A percentile compares a stretch with the other conserved stretches of the same genome.
phyloP scores from a whole-genome alignment of 2,329 filamentous ascomycete genomes.

The Clarireedia hainanense region DNA sequence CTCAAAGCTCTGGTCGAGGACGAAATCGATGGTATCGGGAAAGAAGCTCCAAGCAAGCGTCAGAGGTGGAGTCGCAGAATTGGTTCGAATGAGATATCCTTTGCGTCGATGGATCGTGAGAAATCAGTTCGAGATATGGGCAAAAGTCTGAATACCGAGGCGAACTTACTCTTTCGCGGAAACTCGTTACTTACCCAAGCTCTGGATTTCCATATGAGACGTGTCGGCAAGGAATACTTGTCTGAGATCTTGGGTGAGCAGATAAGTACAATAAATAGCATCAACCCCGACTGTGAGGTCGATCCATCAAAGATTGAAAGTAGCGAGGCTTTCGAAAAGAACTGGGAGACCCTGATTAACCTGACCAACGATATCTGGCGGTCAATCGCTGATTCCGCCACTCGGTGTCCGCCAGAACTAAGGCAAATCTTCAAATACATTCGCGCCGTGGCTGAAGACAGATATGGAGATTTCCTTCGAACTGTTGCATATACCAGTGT shows the following conservation, averaged over 20 bases:
- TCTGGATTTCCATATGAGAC: slow-evolving; percentile 90
- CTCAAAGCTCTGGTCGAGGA: slow-evolving; percentile 89
- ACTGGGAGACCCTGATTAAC: slow-evolving; percentile 71
- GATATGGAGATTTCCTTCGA: slow-evolving; percentile 85
- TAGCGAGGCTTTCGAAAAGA: slow-evolving; percentile 66
- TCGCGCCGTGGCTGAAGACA: slow-evolving; percentile 83
- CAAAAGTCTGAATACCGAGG: slow-evolving; percentile 74
- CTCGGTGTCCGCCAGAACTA: slow-evolving; percentile 71
- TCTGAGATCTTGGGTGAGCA: slow-evolving; percentile 82
- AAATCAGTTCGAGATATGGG: slow-evolving; percentile 68
- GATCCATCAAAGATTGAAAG: slow-evolving; percentile 72
- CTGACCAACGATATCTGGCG: slow-evolving; percentile 82
- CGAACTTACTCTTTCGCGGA: slow-evolving; percentile 88
- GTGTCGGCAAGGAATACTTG: slow-evolving; percentile 86
- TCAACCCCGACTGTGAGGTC: slow-evolving; percentile 89
- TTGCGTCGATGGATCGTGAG: slow-evolving; percentile 57
- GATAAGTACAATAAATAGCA: slow-evolving; percentile 80
- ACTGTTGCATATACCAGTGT: slow-evolving; percentile 91
- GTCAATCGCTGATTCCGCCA: slow-evolving; percentile 67
- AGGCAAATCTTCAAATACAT: slow-evolving; percentile 85
- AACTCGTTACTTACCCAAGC: slow-evolving; percentile 92
- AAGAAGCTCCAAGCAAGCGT: slow-evolving; percentile 68
- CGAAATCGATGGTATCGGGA: slow-evolving; percentile 89
- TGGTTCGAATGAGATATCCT: slow-evolving; percentile 58
- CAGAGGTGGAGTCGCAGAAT: slow-evolving; percentile 63